Evolutionary conservation across 805 yeast genomes (phyloP), one percentile per base, ranked within the genome.

Genomic region (Wickerhamiella azyma): DNA sequence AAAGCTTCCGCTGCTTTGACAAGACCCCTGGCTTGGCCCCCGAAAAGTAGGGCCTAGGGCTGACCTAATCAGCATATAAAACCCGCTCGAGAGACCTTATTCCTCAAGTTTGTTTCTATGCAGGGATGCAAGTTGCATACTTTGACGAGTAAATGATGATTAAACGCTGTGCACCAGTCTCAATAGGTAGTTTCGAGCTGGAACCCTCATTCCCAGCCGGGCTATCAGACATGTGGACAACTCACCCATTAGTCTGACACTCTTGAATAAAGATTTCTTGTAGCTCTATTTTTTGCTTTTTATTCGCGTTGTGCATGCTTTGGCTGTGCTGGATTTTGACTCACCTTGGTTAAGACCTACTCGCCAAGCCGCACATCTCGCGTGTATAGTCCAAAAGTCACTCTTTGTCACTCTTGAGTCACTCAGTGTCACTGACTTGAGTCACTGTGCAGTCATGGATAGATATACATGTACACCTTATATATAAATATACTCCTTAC

Each of bases 151-250:
- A 41, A 32, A 33, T 41, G 44, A 41, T 41, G 44, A 41, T 41
- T 30, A 41, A 39, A 21, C 26, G 44, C 44, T 41, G 44, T 41
- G 44, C 44, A 41, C 44, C 44, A 41, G 44, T 41, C 44, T 37
- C 38, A 41, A 41, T 11, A 41, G 44, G 44, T 32, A 41, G 44
- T 41, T 39, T 30, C n/a, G 33, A 30, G 44, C 38, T 32, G 35
- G 39, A 33, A 19, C n/a, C 26, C 44, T 41, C 44, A 32, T 33
- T 41, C 38, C 33, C 26, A 33, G 44, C 35, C 35, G 44, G 44
- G 44, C 44, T 41, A 32, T 26, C 44, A 41, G 44, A 32, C 44
- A 32, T 41, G 44, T 41, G 44, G 44, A 32, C 26, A 41, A 41
- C 44, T 41, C 44, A 41, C 44, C 39, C 44, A 41, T 41, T 41